A percentile compares a stretch with the other conserved stretches of the same genome.
Evolutionary conservation across 2,329 filamentous ascomycete genomes (phyloP).

Genomic region (Apiospora arundinis): DNA sequence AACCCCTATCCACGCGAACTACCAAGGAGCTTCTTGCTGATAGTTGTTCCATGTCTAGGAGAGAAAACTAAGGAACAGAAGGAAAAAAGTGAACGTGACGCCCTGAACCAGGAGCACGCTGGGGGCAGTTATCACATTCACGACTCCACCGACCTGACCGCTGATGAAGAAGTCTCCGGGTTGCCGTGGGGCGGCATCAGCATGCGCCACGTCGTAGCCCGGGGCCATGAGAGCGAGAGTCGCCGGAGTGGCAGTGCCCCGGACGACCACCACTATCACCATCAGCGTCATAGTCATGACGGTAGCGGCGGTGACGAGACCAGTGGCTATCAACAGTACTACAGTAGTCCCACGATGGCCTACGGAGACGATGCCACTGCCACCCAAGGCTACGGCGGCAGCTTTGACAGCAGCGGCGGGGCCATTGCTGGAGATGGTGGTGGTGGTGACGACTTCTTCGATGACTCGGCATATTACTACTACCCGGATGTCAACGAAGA

Average conservation of each 20-base stretch:
- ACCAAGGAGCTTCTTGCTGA: neutral
- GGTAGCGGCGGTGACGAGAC: neutral
- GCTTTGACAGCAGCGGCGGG: neutral
- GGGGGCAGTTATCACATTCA: slow-evolving; percentile 69
- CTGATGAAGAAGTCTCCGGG: slow-evolving; percentile 63
- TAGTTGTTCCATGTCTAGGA: slow-evolving; percentile 51
- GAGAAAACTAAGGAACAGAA: slow-evolving; percentile 73
- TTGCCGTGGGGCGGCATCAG: slow-evolving; percentile 76
- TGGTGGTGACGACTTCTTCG: slow-evolving; percentile 21
- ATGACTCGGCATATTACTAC: slow-evolving; percentile 22
- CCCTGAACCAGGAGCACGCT: slow-evolving; percentile 68
- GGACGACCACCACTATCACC: neutral
- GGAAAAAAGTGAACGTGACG: slow-evolving; percentile 68
- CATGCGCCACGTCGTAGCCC: slow-evolving; percentile 59
- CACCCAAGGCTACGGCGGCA: slow-evolving; percentile 18
- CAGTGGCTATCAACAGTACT: neutral
- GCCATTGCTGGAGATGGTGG: neutral
- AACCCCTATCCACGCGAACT: neutral
- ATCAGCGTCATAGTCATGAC: slow-evolving; percentile 21
- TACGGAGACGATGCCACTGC: slow-evolving; percentile 15
- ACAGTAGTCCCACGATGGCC: neutral
- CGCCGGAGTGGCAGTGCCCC: slow-evolving; percentile 35
- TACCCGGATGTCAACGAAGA: slow-evolving; percentile 13
- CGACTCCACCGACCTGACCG: slow-evolving; percentile 60
- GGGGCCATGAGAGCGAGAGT: slow-evolving; percentile 57